Evolutionary conservation across 1,139 yeast genomes (phyloP), one percentile per base, ranked within the genome.

Genomic region (Blastobotrys serpentis): DNA sequence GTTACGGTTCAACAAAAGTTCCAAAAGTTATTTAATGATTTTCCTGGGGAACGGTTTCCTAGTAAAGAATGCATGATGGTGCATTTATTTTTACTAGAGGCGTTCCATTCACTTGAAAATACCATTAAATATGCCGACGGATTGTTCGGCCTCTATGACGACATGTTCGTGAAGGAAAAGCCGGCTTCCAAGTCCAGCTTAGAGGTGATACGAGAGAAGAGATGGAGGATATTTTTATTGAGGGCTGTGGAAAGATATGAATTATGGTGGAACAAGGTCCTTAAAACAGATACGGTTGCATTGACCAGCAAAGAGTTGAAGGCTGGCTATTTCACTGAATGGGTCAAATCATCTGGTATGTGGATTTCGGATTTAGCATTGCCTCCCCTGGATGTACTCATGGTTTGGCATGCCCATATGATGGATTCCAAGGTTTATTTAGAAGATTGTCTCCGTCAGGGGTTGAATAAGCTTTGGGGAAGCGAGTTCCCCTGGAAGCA

Each of bases 351-450:
- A 2, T 21, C 42, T 14, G 42, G 30, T 6, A 38, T 25, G 32
- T 22, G 17, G 29, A 13, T 16, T 22, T 46, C 36, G 6, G 14
- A 43, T 47, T 13, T 47, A 41, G 14, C 30, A 53, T 44, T 67
- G 29, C 73, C 73, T 1, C 72, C 73, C 1, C 52, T 70, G 40
- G 75, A 71, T 51, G 67, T 72, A 3, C 44, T 71, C 2, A 62
- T 72, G 68, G 71, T 72, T 1, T 72, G 75, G 76, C 75, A 72
- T 53, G 52, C 70, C 2, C 64, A 64, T 45, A 50, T 65, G 51
- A 54, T 67, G 50, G 64, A 63, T 42, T 70, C 71, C 1, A 53
- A 56, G 21, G 54, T 67, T 0, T 65, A 56, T 47, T 63, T 68
- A 50, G 72, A 69, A 42, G 62, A 62, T 22, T 63, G 65, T 30